Conservation (phyloP, 805 yeast genomes). For the Yarrowia osloensis region DNA sequence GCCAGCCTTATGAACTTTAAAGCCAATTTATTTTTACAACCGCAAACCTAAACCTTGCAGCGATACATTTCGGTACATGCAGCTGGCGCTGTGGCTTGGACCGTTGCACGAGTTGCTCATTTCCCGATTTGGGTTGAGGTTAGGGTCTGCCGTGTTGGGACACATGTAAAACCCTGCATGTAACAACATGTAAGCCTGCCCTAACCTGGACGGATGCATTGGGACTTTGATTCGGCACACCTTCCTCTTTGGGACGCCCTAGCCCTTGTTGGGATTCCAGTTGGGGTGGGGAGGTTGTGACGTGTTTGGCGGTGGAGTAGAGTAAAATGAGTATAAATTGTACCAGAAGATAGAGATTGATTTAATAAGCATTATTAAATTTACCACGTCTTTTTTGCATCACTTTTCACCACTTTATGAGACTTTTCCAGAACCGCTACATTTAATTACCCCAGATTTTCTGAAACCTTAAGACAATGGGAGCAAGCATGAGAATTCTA, state of each 20-base stretch:
- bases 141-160: neutral
- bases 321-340: too few species aligned
- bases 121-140: conserved; percentile 4
- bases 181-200: conserved; percentile 23
- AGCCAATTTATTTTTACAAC: conserved; percentile 7
- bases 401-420: neutral
- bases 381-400: neutral
- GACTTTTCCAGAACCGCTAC: too few species aligned
- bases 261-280: neutral
- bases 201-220: neutral
- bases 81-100: conserved; percentile 7
- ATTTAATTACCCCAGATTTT: conserved; percentile 21
- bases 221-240: conserved; percentile 6
- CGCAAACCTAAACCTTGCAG: neutral
- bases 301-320: neutral
- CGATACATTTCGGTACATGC: conserved; percentile 13
- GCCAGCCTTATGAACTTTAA: conserved; percentile 15
- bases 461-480: neutral
- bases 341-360: too few species aligned
- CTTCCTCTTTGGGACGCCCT: neutral
- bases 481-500: neutral
- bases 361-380: too few species aligned
- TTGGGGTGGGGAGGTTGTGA: neutral
- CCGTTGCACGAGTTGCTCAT: conserved; percentile 15
- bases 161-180: conserved; percentile 14